Evolutionary conservation across 495 filamentous ascomycete species (phyloP).

Genomic region (Mycothermus thermophilus): DNA sequence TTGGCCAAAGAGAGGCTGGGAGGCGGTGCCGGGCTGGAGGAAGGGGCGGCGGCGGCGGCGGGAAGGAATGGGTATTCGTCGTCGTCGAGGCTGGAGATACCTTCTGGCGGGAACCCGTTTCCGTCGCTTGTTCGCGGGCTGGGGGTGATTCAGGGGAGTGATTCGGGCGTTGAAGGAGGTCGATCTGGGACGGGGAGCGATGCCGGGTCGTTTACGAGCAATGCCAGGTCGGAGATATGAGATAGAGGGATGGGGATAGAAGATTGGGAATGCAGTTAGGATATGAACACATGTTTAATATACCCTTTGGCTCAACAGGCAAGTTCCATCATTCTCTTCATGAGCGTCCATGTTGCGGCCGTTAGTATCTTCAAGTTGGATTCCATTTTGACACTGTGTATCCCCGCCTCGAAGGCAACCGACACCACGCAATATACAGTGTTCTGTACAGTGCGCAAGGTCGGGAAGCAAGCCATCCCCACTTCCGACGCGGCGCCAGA

Average conservation of each 20-base stretch:
- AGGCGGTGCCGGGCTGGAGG: conserved; percentile 19
- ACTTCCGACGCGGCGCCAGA: too few species aligned
- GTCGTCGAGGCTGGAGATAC: conserved; percentile 37
- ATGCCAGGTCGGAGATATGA: conserved; percentile 3
- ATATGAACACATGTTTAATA: too few species aligned
- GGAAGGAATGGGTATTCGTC: conserved; percentile 35
- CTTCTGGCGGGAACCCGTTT: conserved; percentile 27
- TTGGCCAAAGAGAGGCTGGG: conserved; percentile 46
- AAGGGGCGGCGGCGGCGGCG: conserved; percentile 20
- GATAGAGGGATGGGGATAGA: background rate
- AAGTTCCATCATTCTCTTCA: too few species aligned
- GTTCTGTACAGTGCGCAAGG: too few species aligned
- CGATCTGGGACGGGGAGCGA: conserved; percentile 19
- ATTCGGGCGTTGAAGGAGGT: conserved; percentile 18
- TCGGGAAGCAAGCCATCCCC: too few species aligned
- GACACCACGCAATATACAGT: too few species aligned
- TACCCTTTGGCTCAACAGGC: too few species aligned
- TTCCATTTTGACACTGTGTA: too few species aligned
- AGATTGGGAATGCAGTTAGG: background rate
- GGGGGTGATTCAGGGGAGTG: conserved; percentile 12
- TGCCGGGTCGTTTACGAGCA: conserved; percentile 15
- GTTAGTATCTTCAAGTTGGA: too few species aligned
- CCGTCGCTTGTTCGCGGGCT: too few species aligned
- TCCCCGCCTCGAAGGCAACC: too few species aligned
- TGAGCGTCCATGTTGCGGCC: too few species aligned